Base-by-base conservation (phyloP, 805 yeast species). In the Schwanniomyces pseudopolymorphus region DNA sequence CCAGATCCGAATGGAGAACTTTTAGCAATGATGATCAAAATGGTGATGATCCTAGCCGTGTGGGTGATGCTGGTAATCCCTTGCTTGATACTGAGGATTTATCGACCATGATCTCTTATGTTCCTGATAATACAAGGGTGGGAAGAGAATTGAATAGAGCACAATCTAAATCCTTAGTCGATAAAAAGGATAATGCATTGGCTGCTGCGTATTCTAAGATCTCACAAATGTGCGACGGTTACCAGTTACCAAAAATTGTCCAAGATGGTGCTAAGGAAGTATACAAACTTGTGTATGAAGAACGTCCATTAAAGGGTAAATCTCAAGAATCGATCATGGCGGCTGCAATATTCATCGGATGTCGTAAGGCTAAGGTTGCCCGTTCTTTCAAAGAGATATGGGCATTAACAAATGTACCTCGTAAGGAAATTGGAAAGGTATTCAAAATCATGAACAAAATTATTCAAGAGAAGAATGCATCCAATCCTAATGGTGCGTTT, bases 31-130 rank as follows among this genome's bases (percentile, higher is more conserved):
- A 92, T 65, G 99, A 92, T 66, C 98, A 92, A 66, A 94, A 92
- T 57, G 96, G 96, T 58, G 97, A 90, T 66, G 99, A 92, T 65
- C 99, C 99, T 4, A 85, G 94, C 54, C 98, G 99, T 87, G 99
- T 92, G 52, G 99, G 99, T 67, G 97, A 91, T 63, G 97, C 97
- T 4, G 84, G 90, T 14, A 91, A 91, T 63, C 97, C 97, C 8
- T 72, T 91, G 45, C 76, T 94, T 55, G 97, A 91, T 60, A 87
- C 95, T 17, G 92, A 87, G 57, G 95, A 91, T 66, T 81, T 92
- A 46, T 89, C 95, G 13, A 92, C 99, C 4, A 84, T 91, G 75
- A 94, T 94, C 50, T 87, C 96, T 22, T 83, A 84, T 48, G 90
- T 86, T 16, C 88, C 89, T 33, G 95, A 89, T 38, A 95, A 91